Conservation (phyloP, 345 rosid genomes). For the Eucalyptus lansdowneana region DNA sequence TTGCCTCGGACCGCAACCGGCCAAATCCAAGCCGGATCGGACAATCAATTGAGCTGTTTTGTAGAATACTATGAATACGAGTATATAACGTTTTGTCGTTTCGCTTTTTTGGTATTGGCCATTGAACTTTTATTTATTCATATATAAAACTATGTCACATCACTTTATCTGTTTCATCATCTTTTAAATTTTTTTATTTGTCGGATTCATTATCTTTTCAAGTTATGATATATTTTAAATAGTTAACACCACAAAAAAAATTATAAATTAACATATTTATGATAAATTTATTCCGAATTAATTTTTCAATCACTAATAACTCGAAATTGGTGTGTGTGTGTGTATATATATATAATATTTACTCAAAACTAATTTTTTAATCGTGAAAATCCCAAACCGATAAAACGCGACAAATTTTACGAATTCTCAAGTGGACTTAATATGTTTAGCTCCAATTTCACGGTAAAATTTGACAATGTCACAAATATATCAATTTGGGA, state of each 20-base stretch:
- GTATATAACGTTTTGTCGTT: background rate
- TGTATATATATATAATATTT: too few species aligned
- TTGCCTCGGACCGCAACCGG: background rate
- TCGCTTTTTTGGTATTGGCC: background rate
- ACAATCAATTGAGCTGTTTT: background rate
- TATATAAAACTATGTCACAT: background rate
- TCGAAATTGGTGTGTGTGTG: too few species aligned
- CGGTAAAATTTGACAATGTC: too few species aligned
- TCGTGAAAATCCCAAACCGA: too few species aligned
- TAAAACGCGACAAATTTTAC: too few species aligned
- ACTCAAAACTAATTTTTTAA: too few species aligned
- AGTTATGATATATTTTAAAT: background rate
- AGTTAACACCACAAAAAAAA: too few species aligned
- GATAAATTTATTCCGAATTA: too few species aligned
- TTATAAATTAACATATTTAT: too few species aligned
- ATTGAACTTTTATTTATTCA: background rate
- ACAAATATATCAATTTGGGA: background rate
- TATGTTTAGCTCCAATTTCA: background rate
- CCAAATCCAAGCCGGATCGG: background rate
- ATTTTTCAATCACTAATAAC: background rate
- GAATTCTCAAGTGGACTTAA: too few species aligned
- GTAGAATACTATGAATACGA: background rate
- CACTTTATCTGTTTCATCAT: background rate
- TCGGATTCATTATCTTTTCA: background rate
- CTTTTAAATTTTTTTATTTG: background rate